Base-by-base conservation (phyloP, 2,329 filamentous ascomycete species). In the Sarocladiaceae sp. region DNA sequence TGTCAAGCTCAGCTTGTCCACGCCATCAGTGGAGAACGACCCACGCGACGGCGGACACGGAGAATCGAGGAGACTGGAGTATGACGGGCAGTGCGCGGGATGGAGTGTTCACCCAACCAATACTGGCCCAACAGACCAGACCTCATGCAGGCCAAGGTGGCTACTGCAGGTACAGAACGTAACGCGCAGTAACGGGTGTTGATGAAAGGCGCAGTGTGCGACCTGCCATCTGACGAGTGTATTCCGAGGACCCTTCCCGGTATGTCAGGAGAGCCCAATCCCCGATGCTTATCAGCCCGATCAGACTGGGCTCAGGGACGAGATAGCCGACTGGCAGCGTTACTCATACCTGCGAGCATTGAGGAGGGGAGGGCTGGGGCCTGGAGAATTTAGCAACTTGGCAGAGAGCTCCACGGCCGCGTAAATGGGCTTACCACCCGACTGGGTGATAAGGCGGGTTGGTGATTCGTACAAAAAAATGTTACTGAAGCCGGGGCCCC, bases 341-440 rank as follows among this genome's bases (percentile, higher is more conserved):
- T n/a, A n/a, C n/a, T n/a, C n/a, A n/a, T n/a, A n/a, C n/a, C n/a
- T n/a, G n/a, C n/a, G n/a, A n/a, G n/a, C n/a, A n/a, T n/a, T n/a
- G n/a, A n/a, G n/a, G n/a, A n/a, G n/a, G n/a, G n/a, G n/a, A n/a
- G n/a, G n/a, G n/a, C n/a, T n/a, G n/a, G n/a, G 13, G 31, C n/a
- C 6, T 15, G n/a, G 31, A n/a, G 16, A 7, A 7, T 15, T 33
- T 7, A 15, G n/a, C 31, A 33, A 33, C 74, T 11, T 73, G 7
- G 12, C 6, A 20, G 18, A 18, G 6, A 11, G 16, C 18, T 43
- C 16, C 11, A 16, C 15, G 40, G 29, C 29, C 40, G 40, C 40
- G 40, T 32, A 43, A 33, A 33, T 33, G 27, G 18, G 15, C 15
- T 43, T 32, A 43, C 40, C 40, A 33, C 18, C 40, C 40, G 40